Conservation (phyloP, 78 protist species). For the Cyanophora paradoxa region DNA sequence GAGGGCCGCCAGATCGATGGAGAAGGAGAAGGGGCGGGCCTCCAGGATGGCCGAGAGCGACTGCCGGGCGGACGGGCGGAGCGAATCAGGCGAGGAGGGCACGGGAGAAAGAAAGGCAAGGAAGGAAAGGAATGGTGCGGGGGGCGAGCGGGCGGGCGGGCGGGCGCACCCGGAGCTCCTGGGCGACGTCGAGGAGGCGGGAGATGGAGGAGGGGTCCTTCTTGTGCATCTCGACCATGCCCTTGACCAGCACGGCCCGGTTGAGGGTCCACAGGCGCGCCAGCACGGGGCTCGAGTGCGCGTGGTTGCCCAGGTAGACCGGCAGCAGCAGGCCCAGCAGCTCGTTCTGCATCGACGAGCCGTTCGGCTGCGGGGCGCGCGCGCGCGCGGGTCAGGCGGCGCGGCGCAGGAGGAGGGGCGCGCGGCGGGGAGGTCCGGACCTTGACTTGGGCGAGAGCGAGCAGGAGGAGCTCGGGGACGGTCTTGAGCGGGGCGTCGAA, state of each 20-base stretch:
- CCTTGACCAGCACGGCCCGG: constrained; percentile 22
- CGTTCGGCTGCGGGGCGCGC: neutral
- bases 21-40: constrained; percentile 42
- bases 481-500: neutral
- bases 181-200: constrained; percentile 65
- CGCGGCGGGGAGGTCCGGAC: neutral
- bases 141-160: constrained; percentile 4
- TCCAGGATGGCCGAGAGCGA: constrained; percentile 30
- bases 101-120: neutral
- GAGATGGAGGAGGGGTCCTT: constrained; percentile 43
- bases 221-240: constrained; percentile 45
- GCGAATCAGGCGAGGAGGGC: too few relatives aligned
- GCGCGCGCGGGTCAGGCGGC: neutral
- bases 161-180: constrained; percentile 20
- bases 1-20: constrained; percentile 71
- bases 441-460: neutral
- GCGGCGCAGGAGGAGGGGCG: neutral
- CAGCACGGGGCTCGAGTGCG: neutral
- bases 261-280: neutral
- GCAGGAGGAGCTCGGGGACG: constrained; percentile 17
- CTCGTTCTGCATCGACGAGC: neutral
- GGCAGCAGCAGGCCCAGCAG: neutral
- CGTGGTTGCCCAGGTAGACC: neutral
- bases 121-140: neutral
- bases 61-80: neutral